Base-by-base conservation (phyloP, 805 yeast genomes). In the Zygosaccharomyces siamensis region DNA sequence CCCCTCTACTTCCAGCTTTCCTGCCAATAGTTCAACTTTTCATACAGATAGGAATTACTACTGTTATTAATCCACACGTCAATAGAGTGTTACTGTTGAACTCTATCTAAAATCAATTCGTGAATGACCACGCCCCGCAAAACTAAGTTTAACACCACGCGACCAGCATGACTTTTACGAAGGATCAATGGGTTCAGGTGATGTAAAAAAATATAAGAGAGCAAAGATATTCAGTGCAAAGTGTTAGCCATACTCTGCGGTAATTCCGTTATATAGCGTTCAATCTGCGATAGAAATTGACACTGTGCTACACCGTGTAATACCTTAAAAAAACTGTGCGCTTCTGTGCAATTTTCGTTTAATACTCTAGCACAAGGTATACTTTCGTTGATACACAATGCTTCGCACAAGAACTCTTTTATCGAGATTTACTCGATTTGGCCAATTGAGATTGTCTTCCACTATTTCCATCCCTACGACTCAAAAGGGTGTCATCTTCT, bases 401-500 rank as follows among this genome's bases (percentile, higher is more conserved):
- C 43, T 57, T 27, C 53, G 56, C 35, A 27, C 50, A 14, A 45
- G 51, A 8, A 52, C 41, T n/a, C 11, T 39, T 7, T 35, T 45
- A 18, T 37, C 48, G 5, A 38, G 45, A 21, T 40, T 21, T 7
- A 50, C 51, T 10, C 44, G 45, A 7, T 33, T 59, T 38, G 44
- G 44, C 16, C 27, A 31, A 12, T 23, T 53, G 26, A 59, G 68
- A 53, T 46, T 63, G 27, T 53, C 55, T 27, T 58, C 64, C 2
- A 54, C 62, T 3, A 43, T 51, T 33, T 44, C 52, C 3, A 67
- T 78, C 51, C 82, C 82, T 53, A 55, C 63, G 39, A 74, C 74
- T 16, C 82, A 78, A 61, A 77, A 77, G 61, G 81, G 77, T 39
- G 72, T 77, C 43, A 67, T 76, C 50, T 78, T 78, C 60, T 76